Evolutionary conservation across 768 basidiomycete genomes (phyloP).

Genomic region (Boletus speciosus): DNA sequence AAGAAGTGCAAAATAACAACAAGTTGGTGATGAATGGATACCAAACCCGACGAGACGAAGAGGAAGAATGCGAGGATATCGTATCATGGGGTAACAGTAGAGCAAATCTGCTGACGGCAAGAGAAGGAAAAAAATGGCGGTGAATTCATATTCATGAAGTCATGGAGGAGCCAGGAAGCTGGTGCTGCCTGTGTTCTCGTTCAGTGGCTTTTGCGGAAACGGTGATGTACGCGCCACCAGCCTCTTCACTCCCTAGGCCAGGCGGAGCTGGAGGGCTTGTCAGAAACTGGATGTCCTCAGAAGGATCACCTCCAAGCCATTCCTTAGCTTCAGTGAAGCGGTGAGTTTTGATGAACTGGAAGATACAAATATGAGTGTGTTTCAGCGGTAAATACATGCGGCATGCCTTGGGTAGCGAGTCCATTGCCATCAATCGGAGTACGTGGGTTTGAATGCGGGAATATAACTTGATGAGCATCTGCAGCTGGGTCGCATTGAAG

Average conservation of each 20-base stretch:
- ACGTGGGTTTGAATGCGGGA: slow-evolving; percentile 97
- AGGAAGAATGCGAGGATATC: slow-evolving; percentile 26
- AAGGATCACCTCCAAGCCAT: slow-evolving; percentile 75
- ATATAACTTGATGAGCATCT: slow-evolving; percentile 89
- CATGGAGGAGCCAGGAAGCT: slow-evolving; percentile 24
- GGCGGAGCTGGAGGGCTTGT: slow-evolving; percentile 65
- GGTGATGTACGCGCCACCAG: slow-evolving; percentile 83
- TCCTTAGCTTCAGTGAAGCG: slow-evolving; percentile 76
- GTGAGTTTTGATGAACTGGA: slow-evolving; percentile 83
- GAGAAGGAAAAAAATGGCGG: slow-evolving; percentile 6
- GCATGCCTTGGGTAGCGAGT: slow-evolving; percentile 93
- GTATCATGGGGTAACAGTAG: slow-evolving; percentile 26
- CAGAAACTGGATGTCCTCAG: slow-evolving; percentile 56
- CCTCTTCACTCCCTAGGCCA: slow-evolving; percentile 64
- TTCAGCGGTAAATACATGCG: not conserved
- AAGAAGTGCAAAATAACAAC: slow-evolving; percentile 20
- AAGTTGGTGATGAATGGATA: slow-evolving; percentile 22
- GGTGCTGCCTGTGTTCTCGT: slow-evolving; percentile 41
- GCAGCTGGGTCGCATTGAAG: slow-evolving; percentile 94
- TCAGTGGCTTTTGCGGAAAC: slow-evolving; percentile 79
- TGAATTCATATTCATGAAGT: slow-evolving; percentile 27
- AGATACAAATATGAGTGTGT: slow-evolving; percentile 6
- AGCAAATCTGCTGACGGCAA: slow-evolving; percentile 21
- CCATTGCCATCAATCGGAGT: slow-evolving; percentile 96
- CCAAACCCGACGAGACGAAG: slow-evolving; percentile 19